Conservation (phyloP, 2,329 filamentous ascomycete species). For the Penicillium olsonii region DNA sequence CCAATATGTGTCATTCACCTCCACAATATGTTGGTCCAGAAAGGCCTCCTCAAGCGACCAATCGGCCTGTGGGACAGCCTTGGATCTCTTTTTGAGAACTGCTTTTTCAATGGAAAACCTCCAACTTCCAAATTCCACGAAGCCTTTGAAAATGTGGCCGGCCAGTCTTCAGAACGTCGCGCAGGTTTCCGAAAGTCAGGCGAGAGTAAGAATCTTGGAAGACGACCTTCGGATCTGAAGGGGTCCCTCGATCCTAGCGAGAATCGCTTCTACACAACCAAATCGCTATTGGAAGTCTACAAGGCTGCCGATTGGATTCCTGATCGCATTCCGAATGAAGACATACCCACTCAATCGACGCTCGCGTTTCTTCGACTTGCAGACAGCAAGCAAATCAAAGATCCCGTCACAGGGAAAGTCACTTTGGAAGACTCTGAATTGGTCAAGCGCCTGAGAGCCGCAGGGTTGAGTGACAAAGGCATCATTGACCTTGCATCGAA, state of each 20-base stretch:
- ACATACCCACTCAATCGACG: no score
- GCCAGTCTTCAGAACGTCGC: no score
- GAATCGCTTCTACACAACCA: neutral
- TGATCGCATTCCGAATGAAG: no score
- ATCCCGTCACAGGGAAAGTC: neutral
- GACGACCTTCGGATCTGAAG: no score
- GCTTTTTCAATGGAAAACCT: neutral
- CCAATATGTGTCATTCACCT: constrained; percentile 46
- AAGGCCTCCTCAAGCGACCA: constrained; percentile 38
- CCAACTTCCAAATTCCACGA: neutral
- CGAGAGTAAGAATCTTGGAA: no score
- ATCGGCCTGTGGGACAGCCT: constrained; percentile 32
- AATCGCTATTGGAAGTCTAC: neutral
- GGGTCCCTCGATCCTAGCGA: neutral
- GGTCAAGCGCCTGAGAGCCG: neutral
- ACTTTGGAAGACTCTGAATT: neutral
- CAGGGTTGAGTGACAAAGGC: constrained; percentile 16
- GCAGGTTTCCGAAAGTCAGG: neutral
- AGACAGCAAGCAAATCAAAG: neutral
- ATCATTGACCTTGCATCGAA: neutral
- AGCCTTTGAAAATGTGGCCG: neutral
- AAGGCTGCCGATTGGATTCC: neutral
- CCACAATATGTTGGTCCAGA: constrained; percentile 52
- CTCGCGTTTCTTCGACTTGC: no score
- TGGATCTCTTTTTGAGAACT: neutral